phyloP scores from a whole-genome alignment of 805 yeast genomes.

The Metschnikowia drakensbergensis region DNA sequence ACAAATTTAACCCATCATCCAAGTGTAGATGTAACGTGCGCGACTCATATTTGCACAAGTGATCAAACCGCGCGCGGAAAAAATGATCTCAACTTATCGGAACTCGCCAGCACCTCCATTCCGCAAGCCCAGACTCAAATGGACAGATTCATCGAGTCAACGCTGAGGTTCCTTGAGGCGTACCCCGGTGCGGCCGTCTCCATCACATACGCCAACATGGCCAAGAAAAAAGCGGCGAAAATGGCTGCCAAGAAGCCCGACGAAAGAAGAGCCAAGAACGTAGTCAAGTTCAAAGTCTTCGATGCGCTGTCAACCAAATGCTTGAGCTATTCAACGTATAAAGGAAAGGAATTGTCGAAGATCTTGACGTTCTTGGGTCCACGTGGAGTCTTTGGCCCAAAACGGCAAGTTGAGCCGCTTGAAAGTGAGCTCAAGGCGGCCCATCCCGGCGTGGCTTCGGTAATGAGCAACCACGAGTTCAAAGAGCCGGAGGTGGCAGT shows the following conservation, averaged over 20 bases:
- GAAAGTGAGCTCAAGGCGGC: constrained; percentile 13
- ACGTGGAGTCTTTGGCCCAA: constrained; percentile 41
- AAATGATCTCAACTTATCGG: no score
- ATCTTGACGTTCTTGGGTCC: constrained; percentile 73
- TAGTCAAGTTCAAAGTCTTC: constrained; percentile 54
- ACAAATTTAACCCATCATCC: no score
- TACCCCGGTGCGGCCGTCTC: constrained; percentile 36
- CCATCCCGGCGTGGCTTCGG: constrained; percentile 35
- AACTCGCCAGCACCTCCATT: no score
- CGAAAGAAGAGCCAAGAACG: constrained; percentile 25
- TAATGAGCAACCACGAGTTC: constrained; percentile 37
- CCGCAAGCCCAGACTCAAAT: not conserved
- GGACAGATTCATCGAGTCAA: constrained; percentile 26
- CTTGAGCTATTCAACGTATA: constrained; percentile 54
- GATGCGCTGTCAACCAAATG: constrained; percentile 64
- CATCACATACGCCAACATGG: constrained; percentile 33
- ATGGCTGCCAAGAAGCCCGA: constrained; percentile 6
- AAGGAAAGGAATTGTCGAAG: constrained; percentile 70
- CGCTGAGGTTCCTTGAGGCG: constrained; percentile 33
- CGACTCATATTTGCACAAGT: not conserved
- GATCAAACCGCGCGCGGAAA: not conserved
- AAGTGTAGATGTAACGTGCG: no score
- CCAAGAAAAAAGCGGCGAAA: constrained; percentile 20
- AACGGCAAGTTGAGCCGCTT: constrained; percentile 19
- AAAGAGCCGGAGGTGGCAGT: constrained; percentile 20